Conservation (phyloP, 176 grass and related monocot species). For the Ensete glaucum region DNA sequence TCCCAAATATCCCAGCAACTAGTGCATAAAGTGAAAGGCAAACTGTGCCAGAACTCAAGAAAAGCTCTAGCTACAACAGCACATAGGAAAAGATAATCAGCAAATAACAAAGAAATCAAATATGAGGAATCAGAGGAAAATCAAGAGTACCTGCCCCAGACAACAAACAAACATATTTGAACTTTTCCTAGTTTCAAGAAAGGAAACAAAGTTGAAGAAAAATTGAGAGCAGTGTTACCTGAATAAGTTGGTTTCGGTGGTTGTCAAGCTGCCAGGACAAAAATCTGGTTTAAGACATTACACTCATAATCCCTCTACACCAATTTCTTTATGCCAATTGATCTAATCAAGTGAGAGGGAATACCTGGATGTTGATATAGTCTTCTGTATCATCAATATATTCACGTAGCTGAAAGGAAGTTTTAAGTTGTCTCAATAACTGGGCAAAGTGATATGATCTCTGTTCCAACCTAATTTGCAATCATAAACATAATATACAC, state of each 20-base stretch:
- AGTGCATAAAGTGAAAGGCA: conserved; percentile 83
- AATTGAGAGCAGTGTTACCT: conserved; percentile 38
- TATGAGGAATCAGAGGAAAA: neutral
- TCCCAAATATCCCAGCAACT: conserved; percentile 86
- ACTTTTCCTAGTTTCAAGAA: too few relatives aligned
- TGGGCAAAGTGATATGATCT: neutral
- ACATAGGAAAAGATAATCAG: conserved; percentile 4
- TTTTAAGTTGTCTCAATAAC: neutral
- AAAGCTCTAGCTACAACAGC: conserved; percentile 65
- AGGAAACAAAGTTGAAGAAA: neutral
- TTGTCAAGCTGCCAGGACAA: conserved; percentile 71
- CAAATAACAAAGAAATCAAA: neutral
- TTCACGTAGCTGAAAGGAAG: conserved; percentile 73
- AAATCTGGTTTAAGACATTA: neutral
- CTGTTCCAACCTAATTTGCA: neutral
- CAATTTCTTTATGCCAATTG: neutral
- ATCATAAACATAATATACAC: neutral
- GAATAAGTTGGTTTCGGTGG: conserved; percentile 99
- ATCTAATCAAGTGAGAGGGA: neutral
- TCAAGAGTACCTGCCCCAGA: neutral
- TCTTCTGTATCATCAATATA: conserved; percentile 99
- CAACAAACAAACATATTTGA: neutral
- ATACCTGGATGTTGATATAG: conserved; percentile 99
- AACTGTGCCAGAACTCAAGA: conserved; percentile 90
- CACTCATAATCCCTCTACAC: neutral